These are phyloP conservation scores for Kregervanrija pseudodelftensis DNA, from an alignment of 805 yeast species.

Conservation along the genomic window DNA sequence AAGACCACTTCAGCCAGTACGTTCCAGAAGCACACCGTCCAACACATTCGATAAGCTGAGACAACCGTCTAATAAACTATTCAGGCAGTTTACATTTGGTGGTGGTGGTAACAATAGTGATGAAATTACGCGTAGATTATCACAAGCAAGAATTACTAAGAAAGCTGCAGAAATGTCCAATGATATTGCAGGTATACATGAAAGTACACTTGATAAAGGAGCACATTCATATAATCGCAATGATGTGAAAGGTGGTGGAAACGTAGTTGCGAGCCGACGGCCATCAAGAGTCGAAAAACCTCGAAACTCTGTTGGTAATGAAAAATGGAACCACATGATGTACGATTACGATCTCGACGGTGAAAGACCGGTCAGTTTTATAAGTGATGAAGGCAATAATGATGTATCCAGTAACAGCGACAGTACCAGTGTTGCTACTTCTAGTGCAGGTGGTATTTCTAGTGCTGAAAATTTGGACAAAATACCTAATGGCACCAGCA, in stretches of 20 bases:
- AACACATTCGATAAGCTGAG: background rate
- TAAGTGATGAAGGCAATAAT: slow-evolving; percentile 5
- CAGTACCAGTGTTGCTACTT: slow-evolving; percentile 1
- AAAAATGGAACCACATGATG: slow-evolving; percentile 12
- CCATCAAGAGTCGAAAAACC: too few relatives aligned
- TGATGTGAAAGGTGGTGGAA: too few relatives aligned
- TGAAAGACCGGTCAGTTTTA: slow-evolving; percentile 13
- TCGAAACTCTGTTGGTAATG: background rate
- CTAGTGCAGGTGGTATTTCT: background rate
- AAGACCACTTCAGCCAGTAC: background rate
- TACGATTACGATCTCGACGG: slow-evolving; percentile 14
- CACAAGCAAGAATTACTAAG: slow-evolving; percentile 32
- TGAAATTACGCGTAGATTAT: slow-evolving; percentile 27
- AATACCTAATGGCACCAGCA: too few relatives aligned
- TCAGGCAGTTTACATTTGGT: slow-evolving; percentile 25
- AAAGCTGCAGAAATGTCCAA: slow-evolving; percentile 38
- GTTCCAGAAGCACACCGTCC: background rate
- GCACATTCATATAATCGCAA: background rate
- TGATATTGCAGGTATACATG: slow-evolving; percentile 38
- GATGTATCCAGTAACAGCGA: background rate
- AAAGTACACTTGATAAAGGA: slow-evolving; percentile 6
- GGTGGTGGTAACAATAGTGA: slow-evolving; percentile 24
- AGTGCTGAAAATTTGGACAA: too few relatives aligned
- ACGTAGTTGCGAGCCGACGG: too few relatives aligned
- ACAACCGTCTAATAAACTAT: slow-evolving; percentile 9